Percentiles rank a stretch among this genome's conserved stretches.
These are phyloP conservation scores for Porcisia hertigi DNA, from an alignment of 208 protist genomes.

Conservation along the genomic window DNA sequence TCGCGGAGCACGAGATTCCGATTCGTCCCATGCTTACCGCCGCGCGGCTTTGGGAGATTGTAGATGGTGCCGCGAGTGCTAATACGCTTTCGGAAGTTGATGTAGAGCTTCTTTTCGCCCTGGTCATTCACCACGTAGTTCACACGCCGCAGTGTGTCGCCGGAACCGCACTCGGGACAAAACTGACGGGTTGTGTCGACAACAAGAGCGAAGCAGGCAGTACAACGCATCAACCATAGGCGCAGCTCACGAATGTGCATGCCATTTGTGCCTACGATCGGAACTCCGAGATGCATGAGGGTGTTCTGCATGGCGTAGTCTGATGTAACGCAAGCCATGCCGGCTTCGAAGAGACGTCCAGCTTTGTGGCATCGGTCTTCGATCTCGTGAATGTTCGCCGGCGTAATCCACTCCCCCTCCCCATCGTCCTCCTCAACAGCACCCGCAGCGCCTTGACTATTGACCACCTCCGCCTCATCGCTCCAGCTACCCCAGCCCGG, in stretches of 20 bases:
- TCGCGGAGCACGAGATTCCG: slow-evolving; percentile 85
- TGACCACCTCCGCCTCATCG: slow-evolving; percentile 29
- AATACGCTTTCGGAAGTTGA: slow-evolving; percentile 86
- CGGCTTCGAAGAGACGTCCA: slow-evolving; percentile 56
- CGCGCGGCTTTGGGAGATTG: slow-evolving; percentile 86
- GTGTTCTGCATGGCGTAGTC: slow-evolving; percentile 96
- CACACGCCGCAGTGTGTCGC: slow-evolving; percentile 91
- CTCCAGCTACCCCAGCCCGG: slow-evolving; percentile 35
- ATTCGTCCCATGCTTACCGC: slow-evolving; percentile 87
- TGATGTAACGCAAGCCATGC: slow-evolving; percentile 93
- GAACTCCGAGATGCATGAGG: slow-evolving; percentile 90
- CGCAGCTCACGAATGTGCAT: slow-evolving; percentile 89
- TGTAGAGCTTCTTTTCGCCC: slow-evolving; percentile 87
- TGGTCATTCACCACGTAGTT: slow-evolving; percentile 86
- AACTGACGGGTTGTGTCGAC: slow-evolving; percentile 93
- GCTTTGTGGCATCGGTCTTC: slow-evolving; percentile 18
- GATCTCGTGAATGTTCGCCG: slow-evolving; percentile 82
- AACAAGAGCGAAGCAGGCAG: slow-evolving; percentile 83
- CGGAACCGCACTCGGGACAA: slow-evolving; percentile 85
- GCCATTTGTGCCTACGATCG: slow-evolving; percentile 84
- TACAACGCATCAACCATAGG: slow-evolving; percentile 91
- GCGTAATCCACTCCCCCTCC: slow-evolving; percentile 92
- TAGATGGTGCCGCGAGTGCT: slow-evolving; percentile 88
- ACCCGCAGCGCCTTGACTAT: slow-evolving; percentile 30
- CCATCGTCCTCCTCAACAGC: slow-evolving; percentile 46